A percentile compares a stretch with the other conserved stretches of the same genome.
Conservation (phyloP, 768 basidiomycete genomes). For the Trametes meyenii region DNA sequence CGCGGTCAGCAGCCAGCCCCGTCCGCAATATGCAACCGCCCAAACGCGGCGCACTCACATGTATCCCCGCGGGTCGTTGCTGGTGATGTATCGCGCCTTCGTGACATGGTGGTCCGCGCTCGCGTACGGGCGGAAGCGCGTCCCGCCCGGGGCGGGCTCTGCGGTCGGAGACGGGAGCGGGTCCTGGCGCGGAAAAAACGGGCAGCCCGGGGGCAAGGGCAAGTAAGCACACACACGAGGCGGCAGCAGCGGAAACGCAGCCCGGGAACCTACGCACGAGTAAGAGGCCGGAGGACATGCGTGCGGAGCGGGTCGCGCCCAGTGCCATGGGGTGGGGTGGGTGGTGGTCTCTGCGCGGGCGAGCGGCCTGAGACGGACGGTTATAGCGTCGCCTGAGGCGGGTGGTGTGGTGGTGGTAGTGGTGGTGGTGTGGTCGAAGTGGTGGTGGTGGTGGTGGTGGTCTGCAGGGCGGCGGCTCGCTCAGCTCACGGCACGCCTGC, state of each 20-base stretch:
- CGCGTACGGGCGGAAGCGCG: slow-evolving; percentile 67
- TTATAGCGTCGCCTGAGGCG: neutral
- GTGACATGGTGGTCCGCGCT: slow-evolving; percentile 80
- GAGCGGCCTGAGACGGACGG: neutral
- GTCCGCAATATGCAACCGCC: too few relatives aligned
- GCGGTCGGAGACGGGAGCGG: slow-evolving; percentile 36
- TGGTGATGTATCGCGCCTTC: slow-evolving; percentile 87
- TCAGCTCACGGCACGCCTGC: slow-evolving; percentile 11
- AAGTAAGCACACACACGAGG: neutral
- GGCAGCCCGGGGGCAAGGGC: too few relatives aligned
- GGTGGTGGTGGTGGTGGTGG: neutral
- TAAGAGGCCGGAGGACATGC: slow-evolving; percentile 37
- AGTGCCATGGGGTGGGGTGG: slow-evolving; percentile 26
- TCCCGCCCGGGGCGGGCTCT: slow-evolving; percentile 25
- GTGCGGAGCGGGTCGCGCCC: slow-evolving; percentile 28
- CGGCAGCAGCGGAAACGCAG: neutral
- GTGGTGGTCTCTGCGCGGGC: neutral
- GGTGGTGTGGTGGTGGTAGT: too few relatives aligned
- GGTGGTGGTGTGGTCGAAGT: too few relatives aligned
- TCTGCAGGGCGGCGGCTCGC: slow-evolving; percentile 11
- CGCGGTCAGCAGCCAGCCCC: neutral
- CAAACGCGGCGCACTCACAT: too few relatives aligned
- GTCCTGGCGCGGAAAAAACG: slow-evolving; percentile 30
- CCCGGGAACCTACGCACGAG: slow-evolving; percentile 29
- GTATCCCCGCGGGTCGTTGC: slow-evolving; percentile 86